Evolutionary conservation across 495 filamentous ascomycete genomes (phyloP).

Genomic region (Xylaria longipes): DNA sequence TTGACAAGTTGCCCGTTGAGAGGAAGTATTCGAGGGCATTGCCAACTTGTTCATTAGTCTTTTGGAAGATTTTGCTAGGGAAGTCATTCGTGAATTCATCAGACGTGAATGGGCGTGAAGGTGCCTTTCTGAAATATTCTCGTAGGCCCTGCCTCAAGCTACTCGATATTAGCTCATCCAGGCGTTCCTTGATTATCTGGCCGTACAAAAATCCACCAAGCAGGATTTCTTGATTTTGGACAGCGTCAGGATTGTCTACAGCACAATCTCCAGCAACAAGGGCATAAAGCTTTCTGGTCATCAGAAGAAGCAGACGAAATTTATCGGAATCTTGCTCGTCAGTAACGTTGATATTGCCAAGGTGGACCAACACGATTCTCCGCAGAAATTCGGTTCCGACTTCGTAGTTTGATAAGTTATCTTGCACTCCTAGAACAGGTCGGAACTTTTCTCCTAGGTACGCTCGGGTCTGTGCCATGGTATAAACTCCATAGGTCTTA

Average conservation of each 20-base stretch:
- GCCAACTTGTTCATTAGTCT: constrained; percentile 87
- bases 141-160: constrained; percentile 63
- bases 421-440: constrained; percentile 78
- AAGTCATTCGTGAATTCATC: constrained; percentile 79
- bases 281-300: constrained; percentile 93
- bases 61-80: constrained; percentile 72
- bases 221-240: constrained; percentile 92
- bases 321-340: constrained; percentile 86
- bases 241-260: constrained; percentile 92
- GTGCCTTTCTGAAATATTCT: constrained; percentile 74
- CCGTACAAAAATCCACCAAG: constrained; percentile 93
- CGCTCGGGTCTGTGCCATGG: constrained; percentile 74
- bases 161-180: constrained; percentile 84
- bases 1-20: constrained; percentile 91
- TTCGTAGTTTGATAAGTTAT: constrained; percentile 83
- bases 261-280: constrained; percentile 91
- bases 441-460: constrained; percentile 91
- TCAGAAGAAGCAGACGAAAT: constrained; percentile 92
- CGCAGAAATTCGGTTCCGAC: constrained; percentile 88
- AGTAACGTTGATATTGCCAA: constrained; percentile 81
- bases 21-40: constrained; percentile 90
- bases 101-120: constrained; percentile 69
- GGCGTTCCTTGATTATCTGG: constrained; percentile 90
- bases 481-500: constrained; percentile 84
- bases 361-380: constrained; percentile 87